phyloP scores from a whole-genome alignment of 192 early-diverging fungal species.

The Jimgerdemannia lactiflua region DNA sequence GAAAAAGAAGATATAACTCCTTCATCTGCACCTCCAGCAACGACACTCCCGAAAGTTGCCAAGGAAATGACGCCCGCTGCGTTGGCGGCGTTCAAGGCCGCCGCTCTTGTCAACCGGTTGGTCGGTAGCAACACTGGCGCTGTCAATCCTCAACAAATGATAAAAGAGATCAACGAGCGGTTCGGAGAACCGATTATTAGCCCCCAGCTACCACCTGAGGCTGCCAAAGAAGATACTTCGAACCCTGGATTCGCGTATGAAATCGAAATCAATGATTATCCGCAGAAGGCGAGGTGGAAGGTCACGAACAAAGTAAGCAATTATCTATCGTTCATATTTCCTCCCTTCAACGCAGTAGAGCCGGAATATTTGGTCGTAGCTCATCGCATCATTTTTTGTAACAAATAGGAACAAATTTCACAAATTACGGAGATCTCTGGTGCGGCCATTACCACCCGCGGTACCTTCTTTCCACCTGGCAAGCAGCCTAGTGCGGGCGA shows the following conservation, averaged over 20 bases:
- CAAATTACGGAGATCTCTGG: constrained; percentile 92
- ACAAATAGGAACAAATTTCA: constrained; percentile 74
- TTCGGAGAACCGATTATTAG: constrained; percentile 32
- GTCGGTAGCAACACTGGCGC: constrained; percentile 45
- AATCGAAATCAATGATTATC: constrained; percentile 98
- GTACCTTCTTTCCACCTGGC: constrained; percentile 84
- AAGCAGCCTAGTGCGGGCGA: constrained; percentile 72
- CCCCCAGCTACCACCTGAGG: constrained; percentile 11
- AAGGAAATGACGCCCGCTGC: constrained; percentile 37
- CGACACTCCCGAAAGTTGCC: constrained; percentile 24
- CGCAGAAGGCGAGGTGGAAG: constrained; percentile 91
- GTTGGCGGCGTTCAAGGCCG: constrained; percentile 53
- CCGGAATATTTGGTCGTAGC: neutral
- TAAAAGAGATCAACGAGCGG: constrained; percentile 53
- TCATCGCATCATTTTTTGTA: neutral
- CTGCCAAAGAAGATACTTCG: constrained; percentile 26
- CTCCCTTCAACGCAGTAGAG: constrained; percentile 2
- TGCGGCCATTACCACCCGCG: constrained; percentile 94
- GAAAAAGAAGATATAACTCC: constrained; percentile 29
- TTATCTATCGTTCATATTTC: neutral
- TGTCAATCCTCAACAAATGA: constrained; percentile 52
- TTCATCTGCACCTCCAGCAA: constrained; percentile 18
- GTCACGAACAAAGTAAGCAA: constrained; percentile 84
- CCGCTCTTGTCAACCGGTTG: constrained; percentile 51
- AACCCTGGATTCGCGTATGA: constrained; percentile 67